Evolutionary conservation across 306 rosid genomes (phyloP).

Genomic region (Quercus parvula): DNA sequence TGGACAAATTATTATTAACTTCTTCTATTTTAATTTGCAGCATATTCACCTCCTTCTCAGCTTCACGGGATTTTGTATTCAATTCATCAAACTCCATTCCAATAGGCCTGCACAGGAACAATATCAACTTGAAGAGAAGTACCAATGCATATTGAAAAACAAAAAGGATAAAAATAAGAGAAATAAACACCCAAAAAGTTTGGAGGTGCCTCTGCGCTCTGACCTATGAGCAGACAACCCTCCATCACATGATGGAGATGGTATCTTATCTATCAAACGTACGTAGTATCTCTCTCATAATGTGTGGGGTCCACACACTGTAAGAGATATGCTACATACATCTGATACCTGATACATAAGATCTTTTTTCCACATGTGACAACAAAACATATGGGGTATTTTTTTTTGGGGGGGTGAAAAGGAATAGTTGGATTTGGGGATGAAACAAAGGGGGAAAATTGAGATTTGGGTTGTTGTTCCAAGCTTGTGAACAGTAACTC

Average conservation of each 20-base stretch:
- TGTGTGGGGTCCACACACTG: too few relatives aligned
- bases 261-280: too few relatives aligned
- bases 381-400: too few relatives aligned
- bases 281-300: too few relatives aligned
- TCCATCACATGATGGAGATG: background rate
- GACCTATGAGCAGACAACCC: background rate
- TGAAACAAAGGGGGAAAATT: too few relatives aligned
- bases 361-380: too few relatives aligned
- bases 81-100: conserved; percentile 68
- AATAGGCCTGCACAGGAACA: conserved; percentile 44
- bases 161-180: background rate
- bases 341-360: too few relatives aligned
- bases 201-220: background rate
- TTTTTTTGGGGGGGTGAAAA: too few relatives aligned
- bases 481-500: too few relatives aligned
- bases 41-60: conserved; percentile 80
- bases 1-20: conserved; percentile 56
- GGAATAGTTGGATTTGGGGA: too few relatives aligned
- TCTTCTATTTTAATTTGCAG: conserved; percentile 74
- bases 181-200: background rate
- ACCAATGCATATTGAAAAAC: background rate
- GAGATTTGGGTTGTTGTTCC: too few relatives aligned
- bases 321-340: too few relatives aligned
- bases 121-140: conserved; percentile 16
- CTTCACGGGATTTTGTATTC: conserved; percentile 66